A percentile compares a stretch with the other conserved stretches of the same genome.
Evolutionary conservation across 75 land plant genomes (phyloP).

Genomic region (Chamaecyparis obtusa): DNA sequence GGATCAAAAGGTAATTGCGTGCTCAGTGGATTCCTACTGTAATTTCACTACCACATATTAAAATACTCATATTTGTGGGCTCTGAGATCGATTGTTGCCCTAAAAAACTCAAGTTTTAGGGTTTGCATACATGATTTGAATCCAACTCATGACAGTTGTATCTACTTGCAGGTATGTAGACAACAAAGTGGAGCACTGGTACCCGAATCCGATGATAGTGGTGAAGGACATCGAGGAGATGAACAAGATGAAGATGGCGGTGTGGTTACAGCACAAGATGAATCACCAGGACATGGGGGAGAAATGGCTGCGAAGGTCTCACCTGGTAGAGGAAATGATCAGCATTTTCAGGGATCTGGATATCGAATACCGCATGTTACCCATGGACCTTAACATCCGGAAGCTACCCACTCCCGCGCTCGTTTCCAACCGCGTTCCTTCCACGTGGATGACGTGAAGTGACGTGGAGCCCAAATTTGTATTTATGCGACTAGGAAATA

Average conservation of each 20-base stretch:
- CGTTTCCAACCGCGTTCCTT: constrained; percentile 29
- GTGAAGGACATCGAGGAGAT: constrained; percentile 58
- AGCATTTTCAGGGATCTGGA: constrained; percentile 54
- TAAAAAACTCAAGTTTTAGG: no score
- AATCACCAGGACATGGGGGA: constrained; percentile 75
- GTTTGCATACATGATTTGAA: no score
- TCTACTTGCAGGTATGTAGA: constrained; percentile 56
- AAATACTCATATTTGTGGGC: no score
- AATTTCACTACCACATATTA: no score
- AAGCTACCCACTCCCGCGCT: constrained; percentile 22
- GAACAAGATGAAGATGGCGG: constrained; percentile 44
- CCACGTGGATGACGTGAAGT: constrained; percentile 25
- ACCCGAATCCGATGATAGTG: constrained; percentile 39
- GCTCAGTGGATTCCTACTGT: no score
- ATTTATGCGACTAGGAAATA: no score
- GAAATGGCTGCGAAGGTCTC: constrained; percentile 50
- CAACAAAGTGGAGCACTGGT: constrained; percentile 66
- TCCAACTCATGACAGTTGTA: no score
- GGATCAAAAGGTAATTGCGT: constrained; percentile 58
- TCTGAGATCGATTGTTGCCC: no score
- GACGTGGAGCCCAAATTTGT: no score
- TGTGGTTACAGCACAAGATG: constrained; percentile 59
- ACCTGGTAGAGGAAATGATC: constrained; percentile 54
- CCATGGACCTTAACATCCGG: constrained; percentile 54
- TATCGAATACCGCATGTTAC: constrained; percentile 61